phyloP scores from a whole-genome alignment of 2,329 filamentous ascomycete species.

The Fusarium falciforme region DNA sequence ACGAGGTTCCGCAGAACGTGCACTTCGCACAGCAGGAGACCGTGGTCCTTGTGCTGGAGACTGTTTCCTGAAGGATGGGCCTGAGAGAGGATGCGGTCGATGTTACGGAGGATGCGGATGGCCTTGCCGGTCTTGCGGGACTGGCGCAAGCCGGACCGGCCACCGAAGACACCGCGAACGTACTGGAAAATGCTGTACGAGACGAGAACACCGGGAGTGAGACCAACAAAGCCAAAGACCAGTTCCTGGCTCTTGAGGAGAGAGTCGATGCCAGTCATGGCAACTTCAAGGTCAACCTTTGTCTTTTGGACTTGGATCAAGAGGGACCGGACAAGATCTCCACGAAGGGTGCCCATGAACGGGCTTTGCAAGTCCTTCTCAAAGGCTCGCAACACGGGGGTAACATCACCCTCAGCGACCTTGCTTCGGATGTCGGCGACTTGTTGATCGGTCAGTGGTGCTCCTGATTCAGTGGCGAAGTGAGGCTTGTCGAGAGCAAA shows the following conservation, averaged over 20 bases:
- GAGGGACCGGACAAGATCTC: conserved; percentile 88
- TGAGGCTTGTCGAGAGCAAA: conserved; percentile 88
- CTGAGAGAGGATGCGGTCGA: conserved; percentile 81
- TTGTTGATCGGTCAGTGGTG: conserved; percentile 73
- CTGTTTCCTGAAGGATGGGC: conserved; percentile 77
- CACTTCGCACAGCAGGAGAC: conserved; percentile 88
- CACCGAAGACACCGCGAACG: conserved; percentile 75
- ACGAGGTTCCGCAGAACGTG: conserved; percentile 79
- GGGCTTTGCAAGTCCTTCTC: conserved; percentile 88
- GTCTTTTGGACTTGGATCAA: conserved; percentile 99
- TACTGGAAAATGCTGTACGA: conserved; percentile 81
- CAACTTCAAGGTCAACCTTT: conserved; percentile 97
- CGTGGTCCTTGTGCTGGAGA: conserved; percentile 92
- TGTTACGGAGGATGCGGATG: conserved; percentile 84
- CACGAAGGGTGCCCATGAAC: conserved; percentile 82
- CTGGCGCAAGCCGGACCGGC: conserved; percentile 73
- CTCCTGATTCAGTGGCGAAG: conserved; percentile 58
- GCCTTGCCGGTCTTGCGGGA: conserved; percentile 76
- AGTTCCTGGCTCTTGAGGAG: conserved; percentile 96
- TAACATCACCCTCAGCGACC: conserved; percentile 92
- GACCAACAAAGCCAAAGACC: conserved; percentile 95
- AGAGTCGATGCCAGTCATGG: conserved; percentile 94
- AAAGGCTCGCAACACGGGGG: conserved; percentile 89
- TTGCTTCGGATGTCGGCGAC: conserved; percentile 80
- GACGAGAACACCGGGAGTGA: conserved; percentile 93